These are phyloP conservation scores for Arthrobotrys megalospora DNA, from an alignment of 2,329 filamentous ascomycete genomes.

Conservation along the genomic window DNA sequence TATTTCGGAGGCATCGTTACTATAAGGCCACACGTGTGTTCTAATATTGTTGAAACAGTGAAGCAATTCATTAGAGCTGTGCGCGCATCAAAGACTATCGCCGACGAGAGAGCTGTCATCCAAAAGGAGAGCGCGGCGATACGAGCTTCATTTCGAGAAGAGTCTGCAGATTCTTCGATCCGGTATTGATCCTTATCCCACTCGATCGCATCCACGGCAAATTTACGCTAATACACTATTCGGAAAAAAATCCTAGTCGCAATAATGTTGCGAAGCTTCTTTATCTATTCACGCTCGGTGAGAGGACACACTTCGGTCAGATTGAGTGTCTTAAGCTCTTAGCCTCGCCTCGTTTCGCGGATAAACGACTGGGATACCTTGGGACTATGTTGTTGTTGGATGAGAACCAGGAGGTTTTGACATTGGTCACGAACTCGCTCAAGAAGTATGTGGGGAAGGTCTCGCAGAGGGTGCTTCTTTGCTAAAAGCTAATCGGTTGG, in stretches of 20 bases:
- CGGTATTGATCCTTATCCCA: slow-evolving; percentile 73
- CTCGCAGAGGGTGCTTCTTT: neutral
- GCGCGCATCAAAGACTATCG: slow-evolving; percentile 97
- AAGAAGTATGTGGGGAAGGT: slow-evolving; percentile 80
- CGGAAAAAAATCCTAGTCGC: slow-evolving; percentile 74
- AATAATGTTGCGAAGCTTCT: slow-evolving; percentile 99
- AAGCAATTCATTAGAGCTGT: slow-evolving; percentile 99
- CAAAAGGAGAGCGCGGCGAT: slow-evolving; percentile 99
- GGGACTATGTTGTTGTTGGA: slow-evolving; percentile 96
- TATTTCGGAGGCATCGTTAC: neutral
- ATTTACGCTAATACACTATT: slow-evolving; percentile 9
- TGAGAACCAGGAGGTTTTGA: slow-evolving; percentile 98
- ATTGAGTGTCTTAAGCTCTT: slow-evolving; percentile 99
- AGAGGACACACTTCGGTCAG: slow-evolving; percentile 98
- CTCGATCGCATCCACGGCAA: slow-evolving; percentile 33
- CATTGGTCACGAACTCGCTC: slow-evolving; percentile 95
- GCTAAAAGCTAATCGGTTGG: slow-evolving; percentile 13
- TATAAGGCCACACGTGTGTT: neutral
- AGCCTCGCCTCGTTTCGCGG: slow-evolving; percentile 95
- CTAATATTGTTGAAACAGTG: slow-evolving; percentile 73
- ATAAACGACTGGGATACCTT: slow-evolving; percentile 95
- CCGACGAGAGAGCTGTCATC: slow-evolving; percentile 97
- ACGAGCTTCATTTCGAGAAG: slow-evolving; percentile 95
- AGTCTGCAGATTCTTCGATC: slow-evolving; percentile 90
- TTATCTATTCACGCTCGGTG: slow-evolving; percentile 97